These are phyloP conservation scores for Lactarius trivialis DNA, from an alignment of 768 basidiomycete genomes.

Conservation along the genomic window DNA sequence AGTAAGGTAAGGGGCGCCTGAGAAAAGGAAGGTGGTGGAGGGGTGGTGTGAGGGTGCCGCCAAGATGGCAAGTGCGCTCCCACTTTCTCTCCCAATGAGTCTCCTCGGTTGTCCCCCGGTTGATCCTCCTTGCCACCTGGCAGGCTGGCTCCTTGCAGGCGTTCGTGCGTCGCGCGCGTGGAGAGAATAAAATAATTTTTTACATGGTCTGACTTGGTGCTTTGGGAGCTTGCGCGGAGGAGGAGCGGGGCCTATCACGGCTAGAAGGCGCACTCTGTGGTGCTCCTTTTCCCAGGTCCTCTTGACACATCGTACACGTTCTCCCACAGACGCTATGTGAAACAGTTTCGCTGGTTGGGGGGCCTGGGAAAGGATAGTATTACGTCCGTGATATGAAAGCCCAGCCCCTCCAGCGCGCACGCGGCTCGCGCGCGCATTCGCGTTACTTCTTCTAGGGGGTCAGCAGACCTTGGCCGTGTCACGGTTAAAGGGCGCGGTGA, in stretches of 20 bases:
- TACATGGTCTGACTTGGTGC: background rate
- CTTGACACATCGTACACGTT: constrained; percentile 20
- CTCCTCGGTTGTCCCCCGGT: background rate
- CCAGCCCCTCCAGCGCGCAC: background rate
- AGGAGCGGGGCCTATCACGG: constrained; percentile 14
- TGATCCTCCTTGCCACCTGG: constrained; percentile 7
- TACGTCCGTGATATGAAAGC: constrained; percentile 12
- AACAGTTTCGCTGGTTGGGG: constrained; percentile 2
- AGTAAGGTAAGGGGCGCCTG: background rate
- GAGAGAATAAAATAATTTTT: background rate
- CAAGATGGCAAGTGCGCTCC: background rate
- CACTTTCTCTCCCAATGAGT: background rate
- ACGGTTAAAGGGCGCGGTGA: background rate
- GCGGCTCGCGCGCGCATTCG: constrained; percentile 3
- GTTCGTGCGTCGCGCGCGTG: background rate
- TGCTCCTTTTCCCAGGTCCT: background rate
- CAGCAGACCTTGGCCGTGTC: background rate
- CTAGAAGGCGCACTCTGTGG: constrained; percentile 6
- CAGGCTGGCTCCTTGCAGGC: background rate
- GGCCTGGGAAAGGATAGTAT: constrained; percentile 13
- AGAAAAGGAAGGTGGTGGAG: background rate
- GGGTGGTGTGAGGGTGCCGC: background rate
- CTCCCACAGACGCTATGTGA: constrained; percentile 9
- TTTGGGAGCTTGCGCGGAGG: constrained; percentile 3
- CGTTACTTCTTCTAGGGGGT: constrained; percentile 9